A percentile compares a stretch with the other conserved stretches of the same genome.
Conservation (phyloP, 1,284 basidiomycete genomes). For the Pulchroboletus neoregius region DNA sequence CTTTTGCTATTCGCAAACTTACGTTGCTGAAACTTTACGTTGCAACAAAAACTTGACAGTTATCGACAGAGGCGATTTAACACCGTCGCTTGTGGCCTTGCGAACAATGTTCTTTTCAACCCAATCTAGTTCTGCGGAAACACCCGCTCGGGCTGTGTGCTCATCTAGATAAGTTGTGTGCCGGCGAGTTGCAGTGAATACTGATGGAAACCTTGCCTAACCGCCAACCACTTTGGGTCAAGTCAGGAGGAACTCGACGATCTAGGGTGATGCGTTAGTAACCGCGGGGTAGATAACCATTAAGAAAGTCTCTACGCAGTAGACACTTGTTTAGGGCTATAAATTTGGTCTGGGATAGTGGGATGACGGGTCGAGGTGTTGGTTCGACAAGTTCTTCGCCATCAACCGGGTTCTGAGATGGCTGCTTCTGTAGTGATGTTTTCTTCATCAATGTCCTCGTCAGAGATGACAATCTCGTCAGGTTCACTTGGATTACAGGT, state of each 20-base stretch:
- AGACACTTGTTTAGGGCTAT: slow-evolving; percentile 94
- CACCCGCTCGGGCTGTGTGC: slow-evolving; percentile 50
- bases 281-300: neutral
- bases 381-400: slow-evolving; percentile 49
- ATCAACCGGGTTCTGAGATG: slow-evolving; percentile 55
- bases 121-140: slow-evolving; percentile 66
- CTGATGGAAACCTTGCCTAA: slow-evolving; percentile 82
- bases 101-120: slow-evolving; percentile 52
- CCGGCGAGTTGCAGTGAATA: slow-evolving; percentile 56
- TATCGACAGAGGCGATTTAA: slow-evolving; percentile 31
- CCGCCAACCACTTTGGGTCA: slow-evolving; percentile 95
- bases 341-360: slow-evolving; percentile 62
- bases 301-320: slow-evolving; percentile 76
- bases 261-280: slow-evolving; percentile 39
- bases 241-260: slow-evolving; percentile 63
- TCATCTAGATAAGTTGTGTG: slow-evolving; percentile 61
- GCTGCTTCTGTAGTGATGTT: slow-evolving; percentile 4
- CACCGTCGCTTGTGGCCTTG: slow-evolving; percentile 28
- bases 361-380: slow-evolving; percentile 33
- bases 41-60: slow-evolving; percentile 66
- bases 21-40: slow-evolving; percentile 46
- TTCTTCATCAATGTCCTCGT: slow-evolving; percentile 41
- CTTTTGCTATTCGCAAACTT: slow-evolving; percentile 27
- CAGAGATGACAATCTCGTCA: slow-evolving; percentile 64
- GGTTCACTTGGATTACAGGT: slow-evolving; percentile 37